Base-by-base conservation (phyloP, 2,329 filamentous ascomycete species). In the Purpureocillium lavendulum region DNA sequence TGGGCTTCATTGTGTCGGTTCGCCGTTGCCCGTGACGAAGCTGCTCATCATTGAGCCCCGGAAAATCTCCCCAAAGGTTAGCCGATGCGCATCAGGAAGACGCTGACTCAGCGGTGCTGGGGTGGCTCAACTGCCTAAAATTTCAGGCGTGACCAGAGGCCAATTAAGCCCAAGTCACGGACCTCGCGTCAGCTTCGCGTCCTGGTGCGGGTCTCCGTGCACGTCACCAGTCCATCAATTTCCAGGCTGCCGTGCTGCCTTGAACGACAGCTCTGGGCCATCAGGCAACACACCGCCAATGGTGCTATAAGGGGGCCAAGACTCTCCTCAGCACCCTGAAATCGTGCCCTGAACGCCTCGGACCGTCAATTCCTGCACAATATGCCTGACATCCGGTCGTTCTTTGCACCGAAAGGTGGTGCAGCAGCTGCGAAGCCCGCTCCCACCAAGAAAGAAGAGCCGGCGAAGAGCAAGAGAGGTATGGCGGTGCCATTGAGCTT, bases 321-420 rank as follows among this genome's bases (percentile, higher is more conserved):
- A 43, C 29, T 33, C 21, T 34, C 29, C 40, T 30, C 36, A 32
- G 33, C 15, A 21, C 40, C 31, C 12, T 13, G 45, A 14, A 12
- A 14, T 38, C 35, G 33, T 33, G 24, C 39, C 37, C 40, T 38
- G 28, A 10, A 30, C 12, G 40, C 40, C 30, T 33, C 21, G 43
- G 21, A 24, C 38, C 42, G 33, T 26, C 17, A 33, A 26, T 5
- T 26, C 7, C 16, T 14, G 12, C 4, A 17, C 40, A 45, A 44
- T 45, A 94, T 95, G 88, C 79, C 88, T 46, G 90, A 97, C 63
- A 97, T 96, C 55, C 77, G 89, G 56, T 87, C 73, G 52, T 97
- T 96, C 65, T 96, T 97, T 67, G 80, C 83, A 40, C 79, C 84
- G 45, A 88, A 88, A 60, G 77, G 78, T 38, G 72, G 75, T 47